Evolutionary conservation across 331 rosid genomes (phyloP).

Genomic region (Quercus phellos): DNA sequence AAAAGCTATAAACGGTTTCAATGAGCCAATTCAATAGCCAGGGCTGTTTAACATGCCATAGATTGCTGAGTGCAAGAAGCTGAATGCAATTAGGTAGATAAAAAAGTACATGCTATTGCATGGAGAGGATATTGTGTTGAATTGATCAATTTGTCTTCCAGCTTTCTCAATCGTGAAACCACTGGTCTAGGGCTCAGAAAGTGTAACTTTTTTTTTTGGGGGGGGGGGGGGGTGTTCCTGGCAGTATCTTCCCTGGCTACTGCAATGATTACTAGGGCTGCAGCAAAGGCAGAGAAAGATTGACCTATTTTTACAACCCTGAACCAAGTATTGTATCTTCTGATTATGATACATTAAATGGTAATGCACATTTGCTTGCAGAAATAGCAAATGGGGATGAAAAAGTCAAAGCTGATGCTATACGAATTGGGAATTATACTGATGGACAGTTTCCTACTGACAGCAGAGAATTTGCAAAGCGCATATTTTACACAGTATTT

Average conservation of each 20-base stretch:
- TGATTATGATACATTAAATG: neutral
- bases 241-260: neutral
- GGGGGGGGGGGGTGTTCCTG: neutral
- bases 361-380: slow-evolving; percentile 35
- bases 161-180: neutral
- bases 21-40: neutral
- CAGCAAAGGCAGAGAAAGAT: slow-evolving; percentile 1
- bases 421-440: slow-evolving; percentile 80
- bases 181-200: neutral
- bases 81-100: neutral
- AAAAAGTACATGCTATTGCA: neutral
- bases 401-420: slow-evolving; percentile 87
- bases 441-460: slow-evolving; percentile 82
- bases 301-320: slow-evolving; percentile 9
- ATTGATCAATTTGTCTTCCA: neutral
- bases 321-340: neutral
- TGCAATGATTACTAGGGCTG: neutral
- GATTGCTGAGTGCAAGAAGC: neutral
- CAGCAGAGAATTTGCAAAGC: slow-evolving; percentile 81
- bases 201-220: neutral
- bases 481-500: slow-evolving; percentile 77
- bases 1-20: neutral
- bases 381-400: slow-evolving; percentile 86
- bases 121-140: neutral
- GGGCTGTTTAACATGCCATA: neutral